Conservation (phyloP, 1,284 basidiomycete genomes). For the Flammula alnicola region DNA sequence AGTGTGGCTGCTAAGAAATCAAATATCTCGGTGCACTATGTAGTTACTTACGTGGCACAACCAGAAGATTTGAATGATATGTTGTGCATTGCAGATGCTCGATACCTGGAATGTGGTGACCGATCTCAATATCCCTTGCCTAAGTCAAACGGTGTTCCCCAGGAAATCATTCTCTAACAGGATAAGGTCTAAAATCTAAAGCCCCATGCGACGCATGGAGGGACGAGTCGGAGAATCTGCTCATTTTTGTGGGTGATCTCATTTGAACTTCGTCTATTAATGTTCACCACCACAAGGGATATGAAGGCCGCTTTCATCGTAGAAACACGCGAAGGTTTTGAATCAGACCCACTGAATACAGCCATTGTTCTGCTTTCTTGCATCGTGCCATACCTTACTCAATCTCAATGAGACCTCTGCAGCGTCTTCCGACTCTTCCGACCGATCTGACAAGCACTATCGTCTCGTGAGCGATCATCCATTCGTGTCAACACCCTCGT, state of each 20-base stretch:
- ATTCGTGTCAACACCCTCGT: conserved; percentile 20
- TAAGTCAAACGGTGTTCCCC: conserved; percentile 11
- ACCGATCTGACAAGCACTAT: not conserved
- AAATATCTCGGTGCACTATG: no score
- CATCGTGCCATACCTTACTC: conserved; percentile 9
- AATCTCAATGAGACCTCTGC: not conserved
- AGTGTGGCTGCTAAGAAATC: no score
- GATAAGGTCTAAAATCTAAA: conserved; percentile 14
- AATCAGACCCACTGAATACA: conserved; percentile 14
- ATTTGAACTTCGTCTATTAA: not conserved
- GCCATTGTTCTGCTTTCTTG: conserved; percentile 5
- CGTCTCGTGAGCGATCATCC: conserved; percentile 4
- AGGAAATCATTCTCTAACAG: conserved; percentile 11
- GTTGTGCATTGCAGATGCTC: no score
- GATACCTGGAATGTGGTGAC: no score
- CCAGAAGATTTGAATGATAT: no score
- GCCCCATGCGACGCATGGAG: conserved; percentile 21
- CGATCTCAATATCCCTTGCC: conserved; percentile 14
- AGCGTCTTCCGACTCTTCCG: not conserved
- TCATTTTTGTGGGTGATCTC: conserved; percentile 19
- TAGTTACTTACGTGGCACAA: no score
- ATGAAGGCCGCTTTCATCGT: conserved; percentile 21
- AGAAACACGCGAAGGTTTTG: conserved; percentile 20
- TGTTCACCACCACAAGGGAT: no score
- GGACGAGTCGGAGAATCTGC: conserved; percentile 20